phyloP scores from a whole-genome alignment of 768 basidiomycete species.

The Cystobasidium tubakii region DNA sequence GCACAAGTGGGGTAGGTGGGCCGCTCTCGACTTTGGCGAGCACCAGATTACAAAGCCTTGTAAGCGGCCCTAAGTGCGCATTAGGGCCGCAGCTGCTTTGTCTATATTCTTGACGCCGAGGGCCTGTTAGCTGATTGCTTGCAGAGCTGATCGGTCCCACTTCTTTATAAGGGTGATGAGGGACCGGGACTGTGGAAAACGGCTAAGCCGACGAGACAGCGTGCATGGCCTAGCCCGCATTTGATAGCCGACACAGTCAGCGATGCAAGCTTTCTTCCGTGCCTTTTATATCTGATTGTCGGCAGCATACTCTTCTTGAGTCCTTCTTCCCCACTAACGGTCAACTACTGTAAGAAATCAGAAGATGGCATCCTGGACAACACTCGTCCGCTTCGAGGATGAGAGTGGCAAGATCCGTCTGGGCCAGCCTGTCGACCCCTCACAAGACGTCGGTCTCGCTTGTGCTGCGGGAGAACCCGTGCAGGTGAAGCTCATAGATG shows the following conservation, averaged over 20 bases:
- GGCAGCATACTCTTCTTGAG: too few species aligned
- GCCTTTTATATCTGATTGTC: too few species aligned
- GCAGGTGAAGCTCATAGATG: constrained; percentile 35
- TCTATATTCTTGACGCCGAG: too few species aligned
- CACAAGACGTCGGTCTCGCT: constrained; percentile 42
- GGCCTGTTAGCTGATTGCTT: too few species aligned
- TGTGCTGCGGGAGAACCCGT: constrained; percentile 23
- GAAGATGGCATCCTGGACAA: constrained; percentile 19
- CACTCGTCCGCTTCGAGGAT: constrained; percentile 37
- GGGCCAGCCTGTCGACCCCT: constrained; percentile 43
- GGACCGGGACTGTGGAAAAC: not conserved
- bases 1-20: too few species aligned
- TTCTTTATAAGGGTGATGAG: not conserved
- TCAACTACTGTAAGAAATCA: too few species aligned
- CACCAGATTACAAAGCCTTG: too few species aligned
- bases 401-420: constrained; percentile 38
- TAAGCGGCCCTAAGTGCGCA: too few species aligned
- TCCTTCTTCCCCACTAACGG: too few species aligned
- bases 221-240: not conserved
- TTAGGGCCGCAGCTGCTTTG: too few species aligned
- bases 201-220: not conserved
- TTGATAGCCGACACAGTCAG: not conserved
- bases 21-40: too few species aligned
- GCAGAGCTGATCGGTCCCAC: not conserved
- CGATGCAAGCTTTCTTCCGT: too few species aligned